A percentile compares a stretch with the other conserved stretches of the same genome.
These are phyloP conservation scores for Syzygium oleosum DNA, from an alignment of 345 rosid species.

Conservation along the genomic window DNA sequence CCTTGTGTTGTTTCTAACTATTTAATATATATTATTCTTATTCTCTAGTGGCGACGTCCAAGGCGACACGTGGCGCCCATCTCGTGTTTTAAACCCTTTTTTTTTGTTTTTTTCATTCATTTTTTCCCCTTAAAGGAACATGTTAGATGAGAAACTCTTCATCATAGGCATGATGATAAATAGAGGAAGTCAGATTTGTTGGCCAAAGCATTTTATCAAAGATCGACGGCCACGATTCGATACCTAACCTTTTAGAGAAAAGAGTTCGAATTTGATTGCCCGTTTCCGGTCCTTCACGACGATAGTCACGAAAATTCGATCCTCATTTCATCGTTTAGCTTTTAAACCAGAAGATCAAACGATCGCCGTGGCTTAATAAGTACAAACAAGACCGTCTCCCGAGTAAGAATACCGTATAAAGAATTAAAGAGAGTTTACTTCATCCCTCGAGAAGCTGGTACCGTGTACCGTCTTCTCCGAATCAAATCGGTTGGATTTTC, in stretches of 20 bases:
- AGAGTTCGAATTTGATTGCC: accelerated
- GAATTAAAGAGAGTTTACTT: not conserved
- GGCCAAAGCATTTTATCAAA: not conserved
- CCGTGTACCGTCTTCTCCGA: not conserved
- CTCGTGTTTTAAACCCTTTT: accelerated
- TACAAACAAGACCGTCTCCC: not conserved
- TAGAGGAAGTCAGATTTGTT: not conserved
- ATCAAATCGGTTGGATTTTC: not conserved
- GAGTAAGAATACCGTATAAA: accelerated
- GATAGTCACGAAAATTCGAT: not conserved
- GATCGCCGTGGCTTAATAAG: not conserved
- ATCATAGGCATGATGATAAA: not conserved
- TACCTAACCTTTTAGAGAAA: not conserved
- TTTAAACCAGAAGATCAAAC: too few relatives aligned
- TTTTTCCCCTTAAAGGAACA: not conserved
- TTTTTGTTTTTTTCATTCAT: not conserved
- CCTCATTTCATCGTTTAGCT: accelerated
- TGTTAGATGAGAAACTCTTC: not conserved
- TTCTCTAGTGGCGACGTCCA: not conserved
- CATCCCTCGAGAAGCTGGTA: not conserved
- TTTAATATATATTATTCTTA: accelerated
- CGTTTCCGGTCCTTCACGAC: accelerated
- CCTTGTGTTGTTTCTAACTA: accelerated
- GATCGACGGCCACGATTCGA: not conserved
- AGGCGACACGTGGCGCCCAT: not conserved